phyloP scores from a whole-genome alignment of 1,284 basidiomycete species.

The Kalmanozyma brasiliensis region DNA sequence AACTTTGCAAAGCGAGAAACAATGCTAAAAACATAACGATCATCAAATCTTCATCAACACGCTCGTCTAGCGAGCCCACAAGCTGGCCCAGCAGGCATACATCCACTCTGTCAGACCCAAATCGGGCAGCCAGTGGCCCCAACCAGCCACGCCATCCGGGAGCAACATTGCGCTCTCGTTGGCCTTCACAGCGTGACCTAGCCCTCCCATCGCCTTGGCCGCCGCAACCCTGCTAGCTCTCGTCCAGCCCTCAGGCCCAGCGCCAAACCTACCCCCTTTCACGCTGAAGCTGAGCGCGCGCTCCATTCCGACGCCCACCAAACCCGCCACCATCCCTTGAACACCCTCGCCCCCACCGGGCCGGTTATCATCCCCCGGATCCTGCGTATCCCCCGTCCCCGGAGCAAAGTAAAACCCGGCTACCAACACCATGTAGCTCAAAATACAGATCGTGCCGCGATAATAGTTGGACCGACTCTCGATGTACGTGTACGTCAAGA shows the following conservation, averaged over 20 bases:
- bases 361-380: constrained; percentile 51
- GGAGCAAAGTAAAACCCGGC: constrained; percentile 67
- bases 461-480: constrained; percentile 94
- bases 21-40: too few species aligned
- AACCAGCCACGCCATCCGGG: constrained; percentile 15
- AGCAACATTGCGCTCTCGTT: background rate
- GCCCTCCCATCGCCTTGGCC: background rate
- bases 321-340: constrained; percentile 1
- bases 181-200: background rate
- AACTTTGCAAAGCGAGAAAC: too few species aligned
- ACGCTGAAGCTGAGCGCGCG: constrained; percentile 16
- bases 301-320: constrained; percentile 4
- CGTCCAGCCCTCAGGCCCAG: constrained; percentile 6
- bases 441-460: constrained; percentile 65
- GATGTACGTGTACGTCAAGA: constrained; percentile 98
- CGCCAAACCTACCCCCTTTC: constrained; percentile 33
- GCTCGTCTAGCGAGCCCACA: constrained; percentile 41
- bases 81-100: constrained; percentile 29
- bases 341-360: constrained; percentile 4
- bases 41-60: too few species aligned
- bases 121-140: constrained; percentile 15
- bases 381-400: constrained; percentile 53
- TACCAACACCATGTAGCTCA: constrained; percentile 63
- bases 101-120: constrained; percentile 21
- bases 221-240: constrained; percentile 10